Base-by-base conservation (phyloP, 1,284 basidiomycete genomes). In the Trametes sp. region DNA sequence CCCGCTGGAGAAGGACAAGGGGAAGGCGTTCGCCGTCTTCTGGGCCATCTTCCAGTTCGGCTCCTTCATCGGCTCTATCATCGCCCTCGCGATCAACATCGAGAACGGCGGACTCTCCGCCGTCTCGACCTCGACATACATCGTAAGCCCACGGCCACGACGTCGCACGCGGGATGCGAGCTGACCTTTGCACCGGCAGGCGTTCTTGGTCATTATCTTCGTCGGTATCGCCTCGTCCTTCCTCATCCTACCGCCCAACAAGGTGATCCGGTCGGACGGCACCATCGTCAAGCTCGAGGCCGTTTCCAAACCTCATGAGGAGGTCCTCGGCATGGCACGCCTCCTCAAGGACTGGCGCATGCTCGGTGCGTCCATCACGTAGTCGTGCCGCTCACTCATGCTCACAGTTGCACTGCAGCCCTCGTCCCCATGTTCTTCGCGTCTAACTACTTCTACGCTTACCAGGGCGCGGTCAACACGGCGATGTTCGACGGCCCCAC, bases 41-140 rank as follows among this genome's bases (percentile, higher is more conserved):
- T 87, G 85, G 85, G 76, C 80, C 50, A 81, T 85, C 70, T 85
- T 86, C 78, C 83, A 85, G 68, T 73, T 81, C 51, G 81, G 84
- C 38, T 80, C 80, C 23, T 80, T 84, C 41, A 78, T 86, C 38
- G 84, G 84, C 13, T 76, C 80, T 0, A 75, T 84, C 49, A 83
- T 86, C 63, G 78, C 83, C 21, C 75, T 86, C 38, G 82, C 79
- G 2, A 78, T 81, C 72, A 80, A 81, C 72, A 76, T 76, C 62
- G 58, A 69, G 50, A 63, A 53, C 1, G 77, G 77, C 8, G 61
- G 61, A 2, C 73, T 78, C 54, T 71, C 68, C 48, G 67, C 72
- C 1, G 80, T 81, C 16, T 72, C 73, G 10, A 78, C 76, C 4
- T 74, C 75, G 49, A 81, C 80, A 6, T 81, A 81, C 70, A 73